Percentiles rank a stretch among this genome's conserved stretches.
phyloP scores from a whole-genome alignment of 768 basidiomycete genomes.

The Boletus tylopilopsis region DNA sequence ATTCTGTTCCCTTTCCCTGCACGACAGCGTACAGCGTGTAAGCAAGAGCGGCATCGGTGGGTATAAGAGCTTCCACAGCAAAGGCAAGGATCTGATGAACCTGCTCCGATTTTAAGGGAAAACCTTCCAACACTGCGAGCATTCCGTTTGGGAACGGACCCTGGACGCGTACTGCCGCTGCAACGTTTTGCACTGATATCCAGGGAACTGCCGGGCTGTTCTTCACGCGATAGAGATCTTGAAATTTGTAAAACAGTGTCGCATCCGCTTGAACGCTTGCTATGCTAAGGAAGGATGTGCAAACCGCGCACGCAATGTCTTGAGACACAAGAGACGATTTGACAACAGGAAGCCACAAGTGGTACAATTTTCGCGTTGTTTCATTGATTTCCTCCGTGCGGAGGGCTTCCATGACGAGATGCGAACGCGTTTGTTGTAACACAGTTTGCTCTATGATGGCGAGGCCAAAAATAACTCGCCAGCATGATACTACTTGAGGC shows the following conservation, averaged over 20 bases:
- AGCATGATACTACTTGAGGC: slow-evolving; percentile 19
- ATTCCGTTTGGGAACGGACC: slow-evolving; percentile 29
- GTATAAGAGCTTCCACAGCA: slow-evolving; percentile 17
- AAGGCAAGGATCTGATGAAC: slow-evolving; percentile 27
- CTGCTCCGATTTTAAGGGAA: slow-evolving; percentile 23
- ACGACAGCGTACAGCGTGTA: slow-evolving; percentile 34
- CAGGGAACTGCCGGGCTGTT: slow-evolving; percentile 16
- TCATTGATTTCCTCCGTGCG: slow-evolving; percentile 17
- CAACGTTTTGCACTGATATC: slow-evolving; percentile 6
- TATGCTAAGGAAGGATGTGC: slow-evolving; percentile 44
- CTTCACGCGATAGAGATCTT: slow-evolving; percentile 28
- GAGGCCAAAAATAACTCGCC: slow-evolving; percentile 43
- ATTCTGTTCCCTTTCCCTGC: slow-evolving; percentile 14
- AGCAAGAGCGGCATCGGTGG: slow-evolving; percentile 31
- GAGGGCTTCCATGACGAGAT: not conserved
- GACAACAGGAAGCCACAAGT: slow-evolving; percentile 33
- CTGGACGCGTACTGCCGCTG: slow-evolving; percentile 27
- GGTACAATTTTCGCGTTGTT: slow-evolving; percentile 38
- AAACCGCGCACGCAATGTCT: slow-evolving; percentile 26
- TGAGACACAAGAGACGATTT: slow-evolving; percentile 32
- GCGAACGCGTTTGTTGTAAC: slow-evolving; percentile 4
- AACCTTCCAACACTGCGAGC: slow-evolving; percentile 25
- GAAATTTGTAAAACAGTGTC: slow-evolving; percentile 35
- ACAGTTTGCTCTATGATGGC: slow-evolving; percentile 34
- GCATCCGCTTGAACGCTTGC: slow-evolving; percentile 38